Evolutionary conservation across 495 filamentous ascomycete genomes (phyloP).

Genomic region (Penicillium fimorum): DNA sequence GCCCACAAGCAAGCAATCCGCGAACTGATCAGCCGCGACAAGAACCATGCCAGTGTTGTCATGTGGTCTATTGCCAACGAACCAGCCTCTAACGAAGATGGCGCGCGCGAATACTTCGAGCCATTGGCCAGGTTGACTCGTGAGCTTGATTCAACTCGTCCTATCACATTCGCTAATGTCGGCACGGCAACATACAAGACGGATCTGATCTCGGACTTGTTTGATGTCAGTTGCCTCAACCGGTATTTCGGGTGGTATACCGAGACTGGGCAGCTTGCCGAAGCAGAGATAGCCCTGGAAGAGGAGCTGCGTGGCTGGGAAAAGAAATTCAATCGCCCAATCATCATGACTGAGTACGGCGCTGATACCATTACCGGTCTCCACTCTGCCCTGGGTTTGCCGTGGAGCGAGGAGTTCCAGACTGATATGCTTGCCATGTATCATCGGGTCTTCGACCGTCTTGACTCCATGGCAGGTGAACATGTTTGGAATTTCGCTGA

Average conservation of each 20-base stretch:
- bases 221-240: slow-evolving; percentile 4
- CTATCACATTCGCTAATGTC: slow-evolving; percentile 9
- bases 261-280: slow-evolving; percentile 1
- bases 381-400: slow-evolving; percentile 6
- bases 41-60: slow-evolving; percentile 6
- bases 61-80: slow-evolving; percentile 14
- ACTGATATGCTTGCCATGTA: slow-evolving; percentile 13
- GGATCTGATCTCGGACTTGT: slow-evolving; percentile 2
- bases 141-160: slow-evolving; percentile 2
- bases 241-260: slow-evolving; percentile 13
- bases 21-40: slow-evolving; percentile 6
- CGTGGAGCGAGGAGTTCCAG: slow-evolving; percentile 17
- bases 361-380: slow-evolving; percentile 15
- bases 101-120: slow-evolving; percentile 8
- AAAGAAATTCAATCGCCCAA: slow-evolving; percentile 12
- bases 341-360: slow-evolving; percentile 17
- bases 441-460: slow-evolving; percentile 13
- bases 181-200: not conserved
- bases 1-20: slow-evolving; percentile 1
- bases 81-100: slow-evolving; percentile 1
- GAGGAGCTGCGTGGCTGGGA: slow-evolving; percentile 7
- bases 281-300: slow-evolving; percentile 2
- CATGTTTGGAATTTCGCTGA: slow-evolving; percentile 19
- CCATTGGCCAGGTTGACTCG: slow-evolving; percentile 4
- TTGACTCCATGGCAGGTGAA: slow-evolving; percentile 13